Conservation (phyloP, 2,329 filamentous ascomycete species). For the Scleromitrula shiraiana region DNA sequence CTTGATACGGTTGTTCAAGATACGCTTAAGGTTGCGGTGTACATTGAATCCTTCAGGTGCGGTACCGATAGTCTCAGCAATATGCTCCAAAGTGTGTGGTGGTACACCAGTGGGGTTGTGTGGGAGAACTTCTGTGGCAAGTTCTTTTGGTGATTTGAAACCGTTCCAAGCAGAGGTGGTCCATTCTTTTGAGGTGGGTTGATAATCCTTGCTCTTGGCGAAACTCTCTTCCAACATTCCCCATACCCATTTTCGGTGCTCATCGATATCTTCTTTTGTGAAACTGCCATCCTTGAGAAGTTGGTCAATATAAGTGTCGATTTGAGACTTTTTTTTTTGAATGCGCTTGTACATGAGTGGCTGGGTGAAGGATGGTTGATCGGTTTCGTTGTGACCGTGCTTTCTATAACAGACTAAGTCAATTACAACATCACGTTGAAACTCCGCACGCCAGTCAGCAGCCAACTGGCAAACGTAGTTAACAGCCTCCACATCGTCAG, state of each 20-base stretch:
- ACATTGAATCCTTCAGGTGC: conserved; percentile 79
- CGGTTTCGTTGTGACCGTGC: conserved; percentile 98
- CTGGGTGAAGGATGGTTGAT: conserved; percentile 99
- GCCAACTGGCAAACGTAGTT: conserved; percentile 98
- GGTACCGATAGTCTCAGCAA: conserved; percentile 71
- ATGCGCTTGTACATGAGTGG: conserved; percentile 99
- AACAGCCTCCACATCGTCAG: conserved; percentile 94
- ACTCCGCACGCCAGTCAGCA: conserved; percentile 95
- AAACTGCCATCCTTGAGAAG: conserved; percentile 88
- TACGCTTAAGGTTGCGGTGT: conserved; percentile 96
- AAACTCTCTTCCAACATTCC: conserved; percentile 98
- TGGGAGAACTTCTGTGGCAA: conserved; percentile 87
- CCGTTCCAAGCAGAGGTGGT: conserved; percentile 98
- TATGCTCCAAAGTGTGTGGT: conserved; percentile 64
- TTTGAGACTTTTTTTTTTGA: conserved; percentile 69
- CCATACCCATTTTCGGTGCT: conserved; percentile 99
- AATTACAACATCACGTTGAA: conserved; percentile 96
- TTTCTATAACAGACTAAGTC: conserved; percentile 99
- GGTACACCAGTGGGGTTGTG: conserved; percentile 83
- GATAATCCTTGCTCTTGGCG: conserved; percentile 93
- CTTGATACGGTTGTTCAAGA: conserved; percentile 83
- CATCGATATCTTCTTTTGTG: conserved; percentile 93
- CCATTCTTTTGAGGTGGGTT: conserved; percentile 95
- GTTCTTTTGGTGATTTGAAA: conserved; percentile 97
- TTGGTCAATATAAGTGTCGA: conserved; percentile 88